A percentile compares a stretch with the other conserved stretches of the same genome.
phyloP scores from a whole-genome alignment of 2,329 filamentous ascomycete genomes.

The Ophiocordyceps camponoti-floridani region DNA sequence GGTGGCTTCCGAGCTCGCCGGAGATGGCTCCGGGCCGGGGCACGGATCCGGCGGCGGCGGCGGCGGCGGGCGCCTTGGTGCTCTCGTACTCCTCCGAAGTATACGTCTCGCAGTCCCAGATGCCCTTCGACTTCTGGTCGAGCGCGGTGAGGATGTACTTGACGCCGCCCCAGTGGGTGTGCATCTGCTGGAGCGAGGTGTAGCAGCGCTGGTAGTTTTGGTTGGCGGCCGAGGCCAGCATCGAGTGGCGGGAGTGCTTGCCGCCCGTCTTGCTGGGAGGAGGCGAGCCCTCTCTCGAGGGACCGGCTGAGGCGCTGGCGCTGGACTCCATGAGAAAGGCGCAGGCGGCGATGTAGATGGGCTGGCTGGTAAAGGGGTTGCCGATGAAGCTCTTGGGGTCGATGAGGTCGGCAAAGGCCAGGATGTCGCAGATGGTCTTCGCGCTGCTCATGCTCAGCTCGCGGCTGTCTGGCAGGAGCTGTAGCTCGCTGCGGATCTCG shows the following conservation, averaged over 20 bases:
- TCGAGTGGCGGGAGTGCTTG: constrained; percentile 45
- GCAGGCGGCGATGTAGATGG: constrained; percentile 81
- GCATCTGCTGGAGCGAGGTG: constrained; percentile 63
- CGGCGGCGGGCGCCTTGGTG: constrained; percentile 30
- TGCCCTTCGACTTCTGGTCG: constrained; percentile 75
- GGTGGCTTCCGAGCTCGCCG: constrained; percentile 23
- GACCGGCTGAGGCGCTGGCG: constrained; percentile 46
- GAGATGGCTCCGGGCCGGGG: constrained; percentile 13
- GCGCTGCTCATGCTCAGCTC: constrained; percentile 75
- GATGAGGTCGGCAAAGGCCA: constrained; percentile 71
- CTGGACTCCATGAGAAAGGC: constrained; percentile 75
- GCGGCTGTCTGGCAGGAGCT: constrained; percentile 62
- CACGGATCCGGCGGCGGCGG: no score
- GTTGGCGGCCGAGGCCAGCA: constrained; percentile 65
- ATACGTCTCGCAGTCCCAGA: constrained; percentile 57
- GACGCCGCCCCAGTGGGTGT: constrained; percentile 72
- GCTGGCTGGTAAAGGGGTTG: constrained; percentile 78
- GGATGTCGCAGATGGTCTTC: constrained; percentile 79
- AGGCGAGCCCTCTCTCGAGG: constrained; percentile 33
- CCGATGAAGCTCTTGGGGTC: constrained; percentile 74
- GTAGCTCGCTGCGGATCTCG: constrained; percentile 38
- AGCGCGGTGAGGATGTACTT: constrained; percentile 75
- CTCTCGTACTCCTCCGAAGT: constrained; percentile 62
- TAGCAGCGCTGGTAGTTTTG: constrained; percentile 82
- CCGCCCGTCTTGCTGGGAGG: neutral